Evolutionary conservation across 495 filamentous ascomycete species (phyloP), one percentile per base, ranked within the genome.

Genomic region (Sporormia fimetaria): DNA sequence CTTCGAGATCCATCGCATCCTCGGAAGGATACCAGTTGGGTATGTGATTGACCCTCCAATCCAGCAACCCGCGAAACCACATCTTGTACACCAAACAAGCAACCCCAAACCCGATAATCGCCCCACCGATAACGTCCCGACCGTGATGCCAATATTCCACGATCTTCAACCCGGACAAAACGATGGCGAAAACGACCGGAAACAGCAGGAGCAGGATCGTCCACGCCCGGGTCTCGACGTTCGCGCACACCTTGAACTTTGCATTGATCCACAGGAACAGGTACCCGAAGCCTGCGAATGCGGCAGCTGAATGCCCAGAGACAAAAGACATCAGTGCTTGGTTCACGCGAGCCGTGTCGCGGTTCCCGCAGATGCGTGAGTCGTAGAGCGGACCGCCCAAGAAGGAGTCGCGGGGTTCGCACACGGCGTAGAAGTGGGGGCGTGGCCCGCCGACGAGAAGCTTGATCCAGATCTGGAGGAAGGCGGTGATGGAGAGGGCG

Each of bases 201-300:
- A 46, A 21, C 5, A 65, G 11, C 3, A 69, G 56, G 3, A 58
- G 12, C 1, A 70, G 25, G 6, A 63, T 21, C 25, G 63, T 64
- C 62, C 62, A 67, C 27, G 61, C 2, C 1, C 15, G 2, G 3
- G 33, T 22, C 8, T 24, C 23, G 9, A 15, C 15, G 16, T 33
- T 17, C 5, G 25, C 47, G 44, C 73, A 76, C 15, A 74, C 64
- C 57, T 78, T 77, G 14, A 81, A 61, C 43, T 80, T 78, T 5
- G 71, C 75, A 44, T 80, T 80, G 12, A 81, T 60, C 54, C 76
- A 82, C 0, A 81, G 62, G n/a, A 62, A 64, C 3, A 78, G 53
- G 41, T 66, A 81, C 4, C 67, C 51, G 33, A 71, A 69, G n/a
- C 67, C 70, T 0, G 72, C 71, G 40, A 76, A 80, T 0, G 74